These are phyloP conservation scores for Clonostachys rhizophaga DNA, from an alignment of 2,329 filamentous ascomycete species.

Conservation along the genomic window DNA sequence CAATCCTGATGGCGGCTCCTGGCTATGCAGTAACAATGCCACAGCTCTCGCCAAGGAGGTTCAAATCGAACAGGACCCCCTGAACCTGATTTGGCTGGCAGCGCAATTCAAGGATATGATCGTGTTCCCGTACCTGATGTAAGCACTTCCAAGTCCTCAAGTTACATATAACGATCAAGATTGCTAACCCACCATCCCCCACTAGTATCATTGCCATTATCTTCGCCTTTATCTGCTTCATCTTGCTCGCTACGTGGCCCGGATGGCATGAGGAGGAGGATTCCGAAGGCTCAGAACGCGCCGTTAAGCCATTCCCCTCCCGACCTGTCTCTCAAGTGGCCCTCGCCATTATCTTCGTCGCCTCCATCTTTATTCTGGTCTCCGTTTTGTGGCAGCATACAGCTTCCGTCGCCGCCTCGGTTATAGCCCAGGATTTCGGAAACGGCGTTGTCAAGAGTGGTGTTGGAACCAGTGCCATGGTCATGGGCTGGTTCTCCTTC, in stretches of 20 bases:
- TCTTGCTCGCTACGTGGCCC: constrained; percentile 93
- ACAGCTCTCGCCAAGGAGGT: constrained; percentile 88
- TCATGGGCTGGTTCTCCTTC: constrained; percentile 97
- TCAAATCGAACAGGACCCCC: constrained; percentile 84
- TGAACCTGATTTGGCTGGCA: constrained; percentile 96
- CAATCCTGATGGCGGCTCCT: constrained; percentile 83
- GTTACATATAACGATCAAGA: constrained; percentile 2
- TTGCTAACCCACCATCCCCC: constrained; percentile 2
- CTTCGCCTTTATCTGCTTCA: constrained; percentile 92
- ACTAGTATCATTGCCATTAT: constrained; percentile 91
- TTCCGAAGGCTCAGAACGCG: constrained; percentile 73
- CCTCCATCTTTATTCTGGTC: constrained; percentile 68
- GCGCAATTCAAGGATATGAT: constrained; percentile 98
- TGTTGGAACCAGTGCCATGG: constrained; percentile 92
- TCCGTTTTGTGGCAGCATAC: constrained; percentile 88
- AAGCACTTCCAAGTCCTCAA: constrained; percentile 26
- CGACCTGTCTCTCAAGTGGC: constrained; percentile 89
- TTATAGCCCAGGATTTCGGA: constrained; percentile 87
- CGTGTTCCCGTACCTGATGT: constrained; percentile 96
- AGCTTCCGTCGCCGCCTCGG: constrained; percentile 88
- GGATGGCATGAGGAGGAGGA: constrained; percentile 94
- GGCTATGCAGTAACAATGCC: constrained; percentile 96
- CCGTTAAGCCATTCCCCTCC: constrained; percentile 92
- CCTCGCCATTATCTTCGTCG: constrained; percentile 83
- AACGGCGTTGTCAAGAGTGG: constrained; percentile 85